Evolutionary conservation across 495 filamentous ascomycete genomes (phyloP), one percentile per base, ranked within the genome.

Genomic region (Darksidea phi): DNA sequence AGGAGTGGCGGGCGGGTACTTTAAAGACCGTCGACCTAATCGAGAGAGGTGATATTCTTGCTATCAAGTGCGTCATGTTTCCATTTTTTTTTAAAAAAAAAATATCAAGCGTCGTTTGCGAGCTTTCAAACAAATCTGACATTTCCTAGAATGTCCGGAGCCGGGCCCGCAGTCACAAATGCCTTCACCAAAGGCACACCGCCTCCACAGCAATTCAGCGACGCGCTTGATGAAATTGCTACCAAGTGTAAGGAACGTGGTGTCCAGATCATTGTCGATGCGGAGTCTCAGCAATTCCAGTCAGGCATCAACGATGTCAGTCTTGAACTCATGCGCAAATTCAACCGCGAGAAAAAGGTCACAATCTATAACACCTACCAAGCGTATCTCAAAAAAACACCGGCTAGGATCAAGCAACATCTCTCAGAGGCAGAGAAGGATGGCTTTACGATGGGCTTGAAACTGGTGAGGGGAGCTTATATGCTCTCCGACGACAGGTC

Each of bases 11-110:
- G 23, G 75, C 82, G 41, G 88, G 89, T 4, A 88, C 86, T 0
- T 65, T 91, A 46, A 82, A 87, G 63, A 95, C 92, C 0, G 84
- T 96, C 8, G 76, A 81, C 13, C 84, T 94, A 74, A 81, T 86
- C 0, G 77, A 80, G 26, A 77, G 81, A 2, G 88, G 87, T 10
- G 91, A 95, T 67, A 95, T 90, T 67, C 86, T 96, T 23, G 91
- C 88, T 1, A 72, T 96, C 52, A 97, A 97, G 79, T 85, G 76
- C 66, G 78, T 71, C 6, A 17, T 24, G 18, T 20, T 13, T 26
- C 17, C 13, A 6, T 21, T n/a, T n/a, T n/a, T n/a, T n/a, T n/a
- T n/a, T n/a, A n/a, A n/a, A n/a, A n/a, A n/a, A n/a, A n/a, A n/a
- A n/a, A n/a, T n/a, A n/a, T n/a, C n/a, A n/a, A n/a, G n/a, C n/a